Base-by-base conservation (phyloP, 352 stramenopile genomes). In the Phytophthora nicotianae region DNA sequence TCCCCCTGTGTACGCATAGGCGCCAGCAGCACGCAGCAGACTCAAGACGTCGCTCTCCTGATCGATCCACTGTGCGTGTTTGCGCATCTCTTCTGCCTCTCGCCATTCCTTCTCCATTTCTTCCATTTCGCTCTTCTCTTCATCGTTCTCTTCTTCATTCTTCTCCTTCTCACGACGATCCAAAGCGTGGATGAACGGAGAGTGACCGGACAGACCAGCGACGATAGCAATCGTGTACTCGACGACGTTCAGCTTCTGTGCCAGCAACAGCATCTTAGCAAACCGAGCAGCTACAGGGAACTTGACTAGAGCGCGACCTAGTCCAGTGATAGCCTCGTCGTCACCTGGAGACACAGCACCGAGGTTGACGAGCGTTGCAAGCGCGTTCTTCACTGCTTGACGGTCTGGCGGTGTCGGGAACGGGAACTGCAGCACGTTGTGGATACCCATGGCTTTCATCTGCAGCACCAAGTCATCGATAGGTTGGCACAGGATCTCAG, bases 361-460 rank as follows among this genome's bases (percentile, higher is more conserved):
- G 13, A 95, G 67, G 57, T 93, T 81, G 24, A 88, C 74, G 7
- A 99, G 79, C 29, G 96, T 89, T 13, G 73, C 74, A 10, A 98
- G 76, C 32, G 96, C 93, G 19, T 86, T 75, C 51, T 90, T 78
- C 19, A 99, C 86, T 23, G 97, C 90, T 50, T 86, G 72, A 14
- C 75, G 70, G 35, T 98, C 89, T 0, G 97, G 97, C 13, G 90
- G 86, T 21, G 96, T 98, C 33, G 97, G 97, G 74, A 99, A 99
- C 19, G 97, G 97, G 74, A 99, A 99, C 24, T 86, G 74, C 26
- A 87, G 72, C n/a, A 99, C 84, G 62, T 98, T 91, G 29, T 96
- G 83, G 48, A 99, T 98, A 14, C 96, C 90, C 88, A 99, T 98
- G n/a, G 94, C 85, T 64, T 99, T 99, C 95, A 99, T 98, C 50